A percentile compares a stretch with the other conserved stretches of the same genome.
Conservation (phyloP, 176 grass and related monocot species). For the Calamus simplicifolius region DNA sequence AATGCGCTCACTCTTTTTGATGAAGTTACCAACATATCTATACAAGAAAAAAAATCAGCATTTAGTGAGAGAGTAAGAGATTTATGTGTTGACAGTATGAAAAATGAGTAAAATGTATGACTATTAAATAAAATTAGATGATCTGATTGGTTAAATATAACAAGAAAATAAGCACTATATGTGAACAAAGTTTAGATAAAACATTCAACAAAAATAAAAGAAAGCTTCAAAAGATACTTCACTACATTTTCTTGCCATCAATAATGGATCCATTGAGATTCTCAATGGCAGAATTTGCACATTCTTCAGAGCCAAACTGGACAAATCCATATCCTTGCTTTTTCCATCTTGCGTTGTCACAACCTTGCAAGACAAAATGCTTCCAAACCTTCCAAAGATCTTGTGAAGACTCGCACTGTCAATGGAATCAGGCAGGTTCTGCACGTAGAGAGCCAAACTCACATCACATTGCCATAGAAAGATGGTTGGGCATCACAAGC, state of each 20-base stretch:
- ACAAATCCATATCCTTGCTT: constrained; percentile 69
- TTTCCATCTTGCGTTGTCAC: constrained; percentile 42
- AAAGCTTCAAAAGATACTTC: background rate
- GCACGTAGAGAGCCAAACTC: constrained; percentile 1
- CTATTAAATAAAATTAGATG: too few species aligned
- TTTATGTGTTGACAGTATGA: too few species aligned
- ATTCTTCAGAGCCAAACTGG: constrained; percentile 51
- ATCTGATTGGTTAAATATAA: too few species aligned
- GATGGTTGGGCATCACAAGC: background rate
- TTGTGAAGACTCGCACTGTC: constrained; percentile 49
- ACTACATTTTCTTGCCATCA: constrained; percentile 45
- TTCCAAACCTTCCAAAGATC: constrained; percentile 59
- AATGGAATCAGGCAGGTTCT: constrained; percentile 53
- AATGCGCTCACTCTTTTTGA: constrained; percentile 52
- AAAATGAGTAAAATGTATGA: too few species aligned
- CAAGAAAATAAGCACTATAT: too few species aligned
- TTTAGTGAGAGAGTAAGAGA: background rate
- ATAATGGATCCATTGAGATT: constrained; percentile 46
- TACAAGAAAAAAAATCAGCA: background rate
- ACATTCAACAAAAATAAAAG: background rate
- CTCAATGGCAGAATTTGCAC: constrained; percentile 43
- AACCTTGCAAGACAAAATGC: constrained; percentile 76
- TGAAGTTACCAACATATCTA: constrained; percentile 63
- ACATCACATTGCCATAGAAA: background rate
- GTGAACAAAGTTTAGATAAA: too few species aligned